Base-by-base conservation (phyloP, 2,329 filamentous ascomycete species). In the Cyphellophora europaea region DNA sequence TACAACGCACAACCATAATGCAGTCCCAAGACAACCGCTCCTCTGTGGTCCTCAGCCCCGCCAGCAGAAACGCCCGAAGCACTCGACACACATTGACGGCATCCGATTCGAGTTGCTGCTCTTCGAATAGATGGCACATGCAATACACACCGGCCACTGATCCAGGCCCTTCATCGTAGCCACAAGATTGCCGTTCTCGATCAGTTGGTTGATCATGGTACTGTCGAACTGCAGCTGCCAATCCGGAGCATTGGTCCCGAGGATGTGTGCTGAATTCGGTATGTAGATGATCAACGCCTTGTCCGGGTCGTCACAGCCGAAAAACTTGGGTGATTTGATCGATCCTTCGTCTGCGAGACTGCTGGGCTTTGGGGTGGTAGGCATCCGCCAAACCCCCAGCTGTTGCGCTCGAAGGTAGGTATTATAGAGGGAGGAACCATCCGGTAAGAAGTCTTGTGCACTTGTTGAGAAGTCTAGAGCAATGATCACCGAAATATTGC, bases 381-480 rank as follows among this genome's bases (percentile, higher is more conserved):
- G 77, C 62, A 81, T 79, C 12, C 67, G 62, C 1, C 67, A 68
- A 32, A 71, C 65, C 43, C 70, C 34, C 4, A 27, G 67, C 37
- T 55, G 51, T 14, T 59, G 56, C 29, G 71, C 63, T 46, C 72
- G 72, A 38, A 69, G 58, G 56, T 76, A 79, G 12, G 72, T 74
- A 37, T 71, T 68, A 36, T 66, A 62, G 33, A 77, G 55, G 33
- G 74, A 71, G 19, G 68, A 69, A 37, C 74, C 77, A 52, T 79
- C 70, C 43, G 77, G 77, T 65, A 71, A 79, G 55, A 61, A 58
- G 49, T 59, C 59, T 30, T 59, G 52, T 0, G 72, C 77, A 56
- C 81, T 77, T 47, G 73, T 74, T 5, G 68, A 71, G 34, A 74
- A 75, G 58, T 82, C 78, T 50, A 75, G 65, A 32, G 75, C 74